phyloP scores from a whole-genome alignment of 768 basidiomycete species.

The Tylopilus balloui region DNA sequence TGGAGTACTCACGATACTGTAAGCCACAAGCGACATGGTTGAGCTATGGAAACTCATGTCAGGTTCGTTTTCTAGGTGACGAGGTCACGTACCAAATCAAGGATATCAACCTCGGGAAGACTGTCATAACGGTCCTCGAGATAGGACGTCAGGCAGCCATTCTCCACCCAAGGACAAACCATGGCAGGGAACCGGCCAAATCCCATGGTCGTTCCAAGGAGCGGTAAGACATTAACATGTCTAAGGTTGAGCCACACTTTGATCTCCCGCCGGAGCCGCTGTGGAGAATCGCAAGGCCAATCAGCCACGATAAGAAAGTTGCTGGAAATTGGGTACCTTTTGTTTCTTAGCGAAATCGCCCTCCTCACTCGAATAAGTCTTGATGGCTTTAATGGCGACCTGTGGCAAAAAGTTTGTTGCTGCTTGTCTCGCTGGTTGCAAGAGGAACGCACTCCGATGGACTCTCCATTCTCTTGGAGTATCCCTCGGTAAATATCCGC shows the following conservation, averaged over 20 bases:
- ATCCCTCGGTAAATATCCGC: slow-evolving; percentile 5
- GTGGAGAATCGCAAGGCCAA: not conserved
- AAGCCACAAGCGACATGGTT: slow-evolving; percentile 10
- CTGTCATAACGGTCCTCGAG: slow-evolving; percentile 10
- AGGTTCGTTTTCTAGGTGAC: not conserved
- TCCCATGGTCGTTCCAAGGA: slow-evolving; percentile 20
- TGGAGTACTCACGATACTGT: slow-evolving; percentile 7
- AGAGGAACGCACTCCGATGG: not conserved
- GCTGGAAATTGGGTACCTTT: not conserved
- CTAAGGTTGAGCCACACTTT: slow-evolving; percentile 21
- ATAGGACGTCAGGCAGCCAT: slow-evolving; percentile 21
- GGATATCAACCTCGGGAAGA: not conserved
- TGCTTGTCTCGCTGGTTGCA: not conserved
- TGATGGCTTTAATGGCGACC: slow-evolving; percentile 2
- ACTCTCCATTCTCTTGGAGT: not conserved
- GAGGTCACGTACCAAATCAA: not conserved
- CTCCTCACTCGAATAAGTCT: not conserved
- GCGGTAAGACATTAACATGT: slow-evolving; percentile 23
- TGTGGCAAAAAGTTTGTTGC: not conserved
- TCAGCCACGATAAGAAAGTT: not conserved
- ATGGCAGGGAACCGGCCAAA: slow-evolving; percentile 27
- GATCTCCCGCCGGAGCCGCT: slow-evolving; percentile 5
- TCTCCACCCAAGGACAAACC: slow-evolving; percentile 27
- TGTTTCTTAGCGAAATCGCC: not conserved
- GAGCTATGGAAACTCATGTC: slow-evolving; percentile 4